Percentiles rank a stretch among this genome's conserved stretches.
Evolutionary conservation across 371 early-diverging fungal species (phyloP).

Genomic region (Mucor piriformis): DNA sequence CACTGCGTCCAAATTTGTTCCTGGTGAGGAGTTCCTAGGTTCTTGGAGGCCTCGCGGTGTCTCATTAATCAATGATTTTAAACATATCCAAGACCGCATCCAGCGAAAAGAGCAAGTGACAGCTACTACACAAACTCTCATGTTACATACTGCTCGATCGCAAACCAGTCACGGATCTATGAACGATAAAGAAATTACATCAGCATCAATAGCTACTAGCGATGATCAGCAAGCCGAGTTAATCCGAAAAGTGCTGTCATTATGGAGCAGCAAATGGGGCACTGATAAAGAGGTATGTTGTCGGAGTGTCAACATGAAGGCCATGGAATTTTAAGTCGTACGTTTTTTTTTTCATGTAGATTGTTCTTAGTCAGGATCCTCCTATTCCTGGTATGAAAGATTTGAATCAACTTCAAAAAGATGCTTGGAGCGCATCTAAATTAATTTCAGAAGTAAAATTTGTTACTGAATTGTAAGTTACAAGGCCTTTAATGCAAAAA

Average conservation of each 20-base stretch:
- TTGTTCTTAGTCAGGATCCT: conserved; percentile 54
- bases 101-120: conserved; percentile 39
- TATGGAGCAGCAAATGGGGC: conserved; percentile 56
- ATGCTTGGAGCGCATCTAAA: conserved; percentile 29
- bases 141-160: conserved; percentile 28
- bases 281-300: conserved; percentile 56
- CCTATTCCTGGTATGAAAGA: conserved; percentile 48
- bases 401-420: conserved; percentile 32
- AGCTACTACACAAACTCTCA: conserved; percentile 32
- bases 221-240: conserved; percentile 31
- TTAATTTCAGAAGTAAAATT: conserved; percentile 61
- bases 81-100: conserved; percentile 47
- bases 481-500: background rate
- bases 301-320: conserved; percentile 1
- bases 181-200: conserved; percentile 5
- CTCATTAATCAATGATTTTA: conserved; percentile 66
- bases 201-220: background rate
- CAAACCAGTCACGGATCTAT: conserved; percentile 30
- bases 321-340: conserved; percentile 1
- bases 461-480: conserved; percentile 56
- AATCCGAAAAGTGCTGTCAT: conserved; percentile 38
- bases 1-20: conserved; percentile 73
- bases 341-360: conserved; percentile 35
- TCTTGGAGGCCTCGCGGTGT: conserved; percentile 79
- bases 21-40: conserved; percentile 79